Evolutionary conservation across 768 basidiomycete genomes (phyloP).

Genomic region (Galerina sulciceps): DNA sequence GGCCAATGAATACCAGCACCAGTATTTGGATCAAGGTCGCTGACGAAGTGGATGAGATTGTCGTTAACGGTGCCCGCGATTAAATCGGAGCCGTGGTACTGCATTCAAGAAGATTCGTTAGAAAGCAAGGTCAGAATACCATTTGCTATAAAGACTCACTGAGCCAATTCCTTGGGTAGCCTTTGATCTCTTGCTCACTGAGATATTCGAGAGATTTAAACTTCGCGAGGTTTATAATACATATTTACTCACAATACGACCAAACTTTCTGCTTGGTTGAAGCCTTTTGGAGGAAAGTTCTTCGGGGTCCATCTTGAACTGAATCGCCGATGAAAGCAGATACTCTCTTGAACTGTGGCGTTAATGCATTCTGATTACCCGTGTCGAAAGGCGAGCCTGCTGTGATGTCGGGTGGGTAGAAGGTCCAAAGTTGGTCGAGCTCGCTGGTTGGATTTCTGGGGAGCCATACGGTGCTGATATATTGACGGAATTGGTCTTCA

Average conservation of each 20-base stretch:
- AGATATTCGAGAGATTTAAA: neutral
- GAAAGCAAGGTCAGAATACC: too few species aligned
- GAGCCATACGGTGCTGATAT: slow-evolving; percentile 19
- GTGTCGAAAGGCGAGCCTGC: slow-evolving; percentile 57
- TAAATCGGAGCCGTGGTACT: slow-evolving; percentile 47
- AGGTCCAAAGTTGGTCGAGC: slow-evolving; percentile 12
- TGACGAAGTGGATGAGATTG: slow-evolving; percentile 48
- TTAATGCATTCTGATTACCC: slow-evolving; percentile 39
- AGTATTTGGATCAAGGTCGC: slow-evolving; percentile 47
- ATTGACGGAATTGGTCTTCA: slow-evolving; percentile 24
- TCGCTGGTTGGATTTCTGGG: slow-evolving; percentile 20
- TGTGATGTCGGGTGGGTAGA: slow-evolving; percentile 36
- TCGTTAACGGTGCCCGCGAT: slow-evolving; percentile 43
- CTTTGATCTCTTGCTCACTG: slow-evolving; percentile 50
- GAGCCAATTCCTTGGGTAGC: slow-evolving; percentile 42
- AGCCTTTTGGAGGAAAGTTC: slow-evolving; percentile 46
- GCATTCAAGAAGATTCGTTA: neutral
- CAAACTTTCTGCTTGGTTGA: slow-evolving; percentile 46
- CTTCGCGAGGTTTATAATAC: slow-evolving; percentile 3
- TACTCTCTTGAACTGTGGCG: slow-evolving; percentile 54
- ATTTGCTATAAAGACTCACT: slow-evolving; percentile 29
- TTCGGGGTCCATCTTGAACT: slow-evolving; percentile 54
- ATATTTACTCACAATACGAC: slow-evolving; percentile 39
- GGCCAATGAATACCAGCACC: slow-evolving; percentile 45
- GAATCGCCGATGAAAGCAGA: slow-evolving; percentile 54